These are phyloP conservation scores for Taiwanofungus camphoratus DNA, from an alignment of 1,284 basidiomycete species.

Conservation along the genomic window DNA sequence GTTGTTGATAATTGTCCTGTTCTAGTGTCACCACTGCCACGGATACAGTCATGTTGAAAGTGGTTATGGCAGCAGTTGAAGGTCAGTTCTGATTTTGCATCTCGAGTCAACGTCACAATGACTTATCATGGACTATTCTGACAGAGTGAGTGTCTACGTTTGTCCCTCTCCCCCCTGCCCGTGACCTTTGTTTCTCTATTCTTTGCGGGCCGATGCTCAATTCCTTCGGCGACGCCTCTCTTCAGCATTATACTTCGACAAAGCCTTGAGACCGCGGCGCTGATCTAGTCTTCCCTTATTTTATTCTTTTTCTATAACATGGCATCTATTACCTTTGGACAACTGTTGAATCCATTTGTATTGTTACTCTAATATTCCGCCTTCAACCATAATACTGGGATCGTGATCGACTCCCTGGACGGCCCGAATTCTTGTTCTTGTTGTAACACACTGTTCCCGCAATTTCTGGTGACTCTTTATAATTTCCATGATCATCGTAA, in stretches of 20 bases:
- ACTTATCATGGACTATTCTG: constrained; percentile 17
- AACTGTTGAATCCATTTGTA: too few species aligned
- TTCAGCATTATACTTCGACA: constrained; percentile 41
- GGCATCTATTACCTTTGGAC: too few species aligned
- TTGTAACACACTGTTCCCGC: too few species aligned
- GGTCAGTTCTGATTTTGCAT: constrained; percentile 40
- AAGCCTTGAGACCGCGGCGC: constrained; percentile 39
- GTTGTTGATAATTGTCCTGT: constrained; percentile 8
- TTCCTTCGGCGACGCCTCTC: constrained; percentile 19
- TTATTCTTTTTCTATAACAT: neutral
- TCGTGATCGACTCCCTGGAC: too few species aligned
- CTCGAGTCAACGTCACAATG: constrained; percentile 5
- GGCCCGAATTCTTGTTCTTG: too few species aligned
- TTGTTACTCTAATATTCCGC: too few species aligned
- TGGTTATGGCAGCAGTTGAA: constrained; percentile 93
- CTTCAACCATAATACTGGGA: too few species aligned
- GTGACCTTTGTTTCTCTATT: constrained; percentile 19
- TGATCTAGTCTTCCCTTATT: constrained; percentile 29
- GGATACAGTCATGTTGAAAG: constrained; percentile 85
- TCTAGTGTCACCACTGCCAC: constrained; percentile 87
- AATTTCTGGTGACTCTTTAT: constrained; percentile 11
- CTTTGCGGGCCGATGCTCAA: constrained; percentile 19
- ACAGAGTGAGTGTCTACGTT: constrained; percentile 66
- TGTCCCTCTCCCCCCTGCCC: constrained; percentile 20
- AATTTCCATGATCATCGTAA: constrained; percentile 14